Evolutionary conservation across 2,329 filamentous ascomycete genomes (phyloP), one percentile per base, ranked within the genome.

Genomic region (Trichoderma sp.): DNA sequence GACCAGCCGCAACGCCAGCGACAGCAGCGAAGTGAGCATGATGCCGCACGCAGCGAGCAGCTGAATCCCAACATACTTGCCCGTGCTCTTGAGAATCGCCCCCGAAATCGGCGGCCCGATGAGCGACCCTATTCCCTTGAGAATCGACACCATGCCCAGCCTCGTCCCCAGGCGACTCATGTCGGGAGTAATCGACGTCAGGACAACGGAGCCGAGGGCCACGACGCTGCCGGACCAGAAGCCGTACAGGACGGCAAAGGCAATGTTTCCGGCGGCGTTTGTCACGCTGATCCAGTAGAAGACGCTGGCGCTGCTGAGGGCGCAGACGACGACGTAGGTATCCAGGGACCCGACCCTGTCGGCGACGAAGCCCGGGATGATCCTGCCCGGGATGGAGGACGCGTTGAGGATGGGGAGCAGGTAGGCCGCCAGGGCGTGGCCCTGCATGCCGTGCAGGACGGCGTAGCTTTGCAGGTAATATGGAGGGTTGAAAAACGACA

Each of bases 371-470:
- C 79, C 78, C 0, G 81, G 82, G 0, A 82, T 70, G 1, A 84
- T 73, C 7, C 83, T 78, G 0, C 83, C 83, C 7, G 81, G 75
- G 7, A 83, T 74, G 0, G 81, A 81, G 0, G 80, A 78, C 1
- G 79, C 81, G 71, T 85, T 85, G 57, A 84, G 77, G 54, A 85
- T 80, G 2, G 83, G 74, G 5, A 85, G 72, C 26, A 85, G 74
- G 66, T 85, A 83, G 17, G 76, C 72, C 1, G 77, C 77, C 5
- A 82, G 69, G 24, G 71, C 71, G 39, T 70, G 68, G 4, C 71
- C 70, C 1, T 74, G 72, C 50, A 75, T 66, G 0, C 77, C 74
- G 6, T 68, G 68, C 5, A 73, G 69, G n/a, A 78, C 69, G 2
- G 80, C 78, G 54, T 80, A 83, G 1, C 72, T 73, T 60, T 80